Evolutionary conservation across 257 asterid species (phyloP).

Genomic region (Solanum sejunctum): DNA sequence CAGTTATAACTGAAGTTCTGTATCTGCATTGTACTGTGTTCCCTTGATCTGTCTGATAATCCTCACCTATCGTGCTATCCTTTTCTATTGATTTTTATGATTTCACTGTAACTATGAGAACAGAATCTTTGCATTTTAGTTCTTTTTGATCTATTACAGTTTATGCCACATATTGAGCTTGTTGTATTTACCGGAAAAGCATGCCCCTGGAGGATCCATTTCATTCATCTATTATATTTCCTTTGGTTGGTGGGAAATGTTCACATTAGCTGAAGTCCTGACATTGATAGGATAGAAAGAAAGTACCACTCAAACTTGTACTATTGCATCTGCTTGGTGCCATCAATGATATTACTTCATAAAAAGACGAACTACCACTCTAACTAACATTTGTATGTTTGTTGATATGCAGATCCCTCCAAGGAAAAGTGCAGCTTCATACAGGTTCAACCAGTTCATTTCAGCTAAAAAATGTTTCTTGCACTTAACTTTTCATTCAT

Average conservation of each 20-base stretch:
- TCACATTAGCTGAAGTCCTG: neutral
- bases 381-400: constrained; percentile 7
- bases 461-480: neutral
- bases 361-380: neutral
- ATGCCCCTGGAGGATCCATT: neutral
- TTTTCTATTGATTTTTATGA: neutral
- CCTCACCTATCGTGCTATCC: neutral
- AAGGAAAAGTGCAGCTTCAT: constrained; percentile 79
- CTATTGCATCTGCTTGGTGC: neutral
- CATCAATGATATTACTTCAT: neutral
- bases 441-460: constrained; percentile 47
- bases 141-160: neutral
- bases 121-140: neutral
- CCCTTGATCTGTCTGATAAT: neutral
- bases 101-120: neutral
- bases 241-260: neutral
- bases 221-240: neutral
- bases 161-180: neutral
- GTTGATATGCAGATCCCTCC: constrained; percentile 81
- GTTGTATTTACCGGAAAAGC: neutral
- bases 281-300: neutral
- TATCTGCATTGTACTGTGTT: neutral
- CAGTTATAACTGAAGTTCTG: neutral
- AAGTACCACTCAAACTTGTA: neutral
- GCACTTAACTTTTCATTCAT: neutral